Percentiles rank a stretch among this genome's conserved stretches.
These are phyloP conservation scores for Amanita pseudoporphyria DNA, from an alignment of 768 basidiomycete genomes.

Conservation along the genomic window DNA sequence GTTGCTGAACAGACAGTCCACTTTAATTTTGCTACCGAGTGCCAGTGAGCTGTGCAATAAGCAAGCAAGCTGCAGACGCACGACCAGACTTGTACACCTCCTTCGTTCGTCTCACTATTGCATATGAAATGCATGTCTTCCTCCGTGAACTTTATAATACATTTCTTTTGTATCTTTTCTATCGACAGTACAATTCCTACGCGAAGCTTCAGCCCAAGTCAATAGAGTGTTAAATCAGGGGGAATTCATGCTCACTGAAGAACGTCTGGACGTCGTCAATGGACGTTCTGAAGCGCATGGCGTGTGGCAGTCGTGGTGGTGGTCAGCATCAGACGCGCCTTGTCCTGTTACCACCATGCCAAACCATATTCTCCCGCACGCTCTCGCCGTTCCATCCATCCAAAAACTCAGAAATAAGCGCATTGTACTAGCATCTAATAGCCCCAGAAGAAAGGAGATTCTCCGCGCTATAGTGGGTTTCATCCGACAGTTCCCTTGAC, in stretches of 20 bases:
- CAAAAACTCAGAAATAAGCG: slow-evolving; percentile 68
- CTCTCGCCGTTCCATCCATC: slow-evolving; percentile 49
- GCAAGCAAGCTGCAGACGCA: slow-evolving; percentile 14
- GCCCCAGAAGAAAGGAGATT: slow-evolving; percentile 79
- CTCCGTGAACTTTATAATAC: slow-evolving; percentile 72
- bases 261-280: slow-evolving; percentile 52
- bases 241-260: slow-evolving; percentile 28
- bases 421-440: slow-evolving; percentile 79
- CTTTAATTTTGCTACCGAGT: slow-evolving; percentile 45
- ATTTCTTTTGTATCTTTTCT: slow-evolving; percentile 78
- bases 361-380: slow-evolving; percentile 52
- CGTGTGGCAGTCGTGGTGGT: too few species aligned
- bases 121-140: slow-evolving; percentile 76
- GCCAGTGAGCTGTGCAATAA: background rate
- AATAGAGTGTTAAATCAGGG: background rate
- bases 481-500: background rate
- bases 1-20: slow-evolving; percentile 56
- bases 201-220: background rate
- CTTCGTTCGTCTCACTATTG: slow-evolving; percentile 68
- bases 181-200: slow-evolving; percentile 73
- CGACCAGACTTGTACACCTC: slow-evolving; percentile 83
- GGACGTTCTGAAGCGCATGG: slow-evolving; percentile 55
- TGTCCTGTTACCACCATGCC: slow-evolving; percentile 14
- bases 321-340: too few species aligned
- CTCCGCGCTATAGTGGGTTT: slow-evolving; percentile 63